Percentiles rank a stretch among this genome's conserved stretches.
These are phyloP conservation scores for Chlorella sp. DNA, from an alignment of 139 green algal species.

Conservation along the genomic window DNA sequence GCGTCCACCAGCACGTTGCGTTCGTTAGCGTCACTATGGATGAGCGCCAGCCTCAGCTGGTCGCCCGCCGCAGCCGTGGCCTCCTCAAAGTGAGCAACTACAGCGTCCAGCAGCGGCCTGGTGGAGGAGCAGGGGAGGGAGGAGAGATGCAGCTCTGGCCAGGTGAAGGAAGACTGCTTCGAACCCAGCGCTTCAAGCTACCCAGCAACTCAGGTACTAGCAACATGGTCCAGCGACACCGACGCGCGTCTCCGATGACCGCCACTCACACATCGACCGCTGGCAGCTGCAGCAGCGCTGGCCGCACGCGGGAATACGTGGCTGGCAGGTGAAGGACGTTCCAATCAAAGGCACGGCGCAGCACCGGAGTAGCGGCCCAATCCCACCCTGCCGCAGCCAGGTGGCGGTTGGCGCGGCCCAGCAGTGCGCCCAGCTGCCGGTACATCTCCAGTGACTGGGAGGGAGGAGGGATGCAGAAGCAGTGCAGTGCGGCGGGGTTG, in stretches of 20 bases:
- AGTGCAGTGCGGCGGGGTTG: too few species aligned
- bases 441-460: conserved; percentile 11
- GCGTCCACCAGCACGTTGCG: conserved; percentile 28
- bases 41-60: neutral
- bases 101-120: conserved; percentile 11
- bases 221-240: too few species aligned
- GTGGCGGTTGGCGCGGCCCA: neutral
- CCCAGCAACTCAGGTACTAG: neutral
- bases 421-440: neutral
- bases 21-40: conserved; percentile 37
- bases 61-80: neutral
- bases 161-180: too few species aligned
- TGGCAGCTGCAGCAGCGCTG: neutral
- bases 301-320: neutral
- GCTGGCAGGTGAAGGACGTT: neutral
- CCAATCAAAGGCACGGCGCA: conserved; percentile 4
- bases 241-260: neutral
- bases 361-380: neutral
- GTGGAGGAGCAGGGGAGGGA: neutral
- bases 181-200: too few species aligned
- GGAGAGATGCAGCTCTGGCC: neutral
- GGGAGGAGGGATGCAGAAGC: too few species aligned
- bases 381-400: neutral
- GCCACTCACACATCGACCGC: conserved; percentile 19
- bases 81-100: neutral